Conservation (phyloP, 2,329 filamentous ascomycete species). For the Cladophialophora bantiana region DNA sequence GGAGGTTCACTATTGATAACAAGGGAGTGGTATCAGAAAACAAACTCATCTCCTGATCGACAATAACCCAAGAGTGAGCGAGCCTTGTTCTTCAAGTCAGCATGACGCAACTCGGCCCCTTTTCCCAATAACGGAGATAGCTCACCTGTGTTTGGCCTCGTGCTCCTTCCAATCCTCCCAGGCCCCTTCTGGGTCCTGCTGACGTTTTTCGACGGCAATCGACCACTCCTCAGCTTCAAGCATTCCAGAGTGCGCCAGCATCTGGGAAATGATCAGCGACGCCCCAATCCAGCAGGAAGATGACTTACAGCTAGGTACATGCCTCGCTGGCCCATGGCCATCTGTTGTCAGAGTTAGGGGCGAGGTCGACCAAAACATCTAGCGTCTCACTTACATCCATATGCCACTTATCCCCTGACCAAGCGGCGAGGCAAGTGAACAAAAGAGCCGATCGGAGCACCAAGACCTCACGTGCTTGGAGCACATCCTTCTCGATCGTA, state of each 20-base stretch:
- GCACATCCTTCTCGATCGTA: conserved; percentile 73
- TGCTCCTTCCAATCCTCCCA: conserved; percentile 72
- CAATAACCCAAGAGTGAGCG: conserved; percentile 78
- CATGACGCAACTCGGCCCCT: conserved; percentile 9
- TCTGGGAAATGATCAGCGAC: conserved; percentile 49
- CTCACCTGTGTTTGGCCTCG: conserved; percentile 68
- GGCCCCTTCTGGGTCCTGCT: conserved; percentile 57
- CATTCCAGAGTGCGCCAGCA: conserved; percentile 74
- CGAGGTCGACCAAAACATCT: conserved; percentile 2
- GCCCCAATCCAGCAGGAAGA: conserved; percentile 8
- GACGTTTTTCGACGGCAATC: conserved; percentile 54
- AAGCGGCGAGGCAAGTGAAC: conserved; percentile 72
- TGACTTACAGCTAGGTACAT: conserved; percentile 70
- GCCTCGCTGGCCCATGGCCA: conserved; percentile 74
- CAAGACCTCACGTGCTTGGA: conserved; percentile 69
- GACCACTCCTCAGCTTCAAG: conserved; percentile 61
- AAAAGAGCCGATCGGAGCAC: conserved; percentile 71
- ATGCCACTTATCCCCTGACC: conserved; percentile 79
- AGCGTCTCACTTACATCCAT: conserved; percentile 60
- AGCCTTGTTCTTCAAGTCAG: conserved; percentile 55
- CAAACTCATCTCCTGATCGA: conserved; percentile 73
- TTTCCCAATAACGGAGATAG: conserved; percentile 22
- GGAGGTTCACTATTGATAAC: conserved; percentile 70
- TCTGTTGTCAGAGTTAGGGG: conserved; percentile 44
- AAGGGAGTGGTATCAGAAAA: conserved; percentile 70